Evolutionary conservation across 768 basidiomycete species (phyloP).

Genomic region (Suillus sp.): DNA sequence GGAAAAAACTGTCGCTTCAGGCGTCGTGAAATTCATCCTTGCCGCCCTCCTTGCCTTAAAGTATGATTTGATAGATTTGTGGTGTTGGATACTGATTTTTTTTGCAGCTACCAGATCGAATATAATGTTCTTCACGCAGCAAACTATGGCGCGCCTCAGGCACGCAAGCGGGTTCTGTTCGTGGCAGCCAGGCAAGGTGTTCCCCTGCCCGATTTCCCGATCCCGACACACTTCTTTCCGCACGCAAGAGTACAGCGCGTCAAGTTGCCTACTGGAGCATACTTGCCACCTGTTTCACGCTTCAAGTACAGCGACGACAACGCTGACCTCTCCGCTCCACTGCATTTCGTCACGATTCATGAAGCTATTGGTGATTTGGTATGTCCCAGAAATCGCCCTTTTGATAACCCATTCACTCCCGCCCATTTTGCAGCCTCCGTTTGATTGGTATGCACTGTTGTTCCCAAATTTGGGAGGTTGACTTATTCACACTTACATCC

Average conservation of each 20-base stretch:
- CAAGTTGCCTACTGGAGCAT: constrained; percentile 47
- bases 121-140: constrained; percentile 69
- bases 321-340: constrained; percentile 56
- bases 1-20: constrained; percentile 47
- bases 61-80: constrained; percentile 37
- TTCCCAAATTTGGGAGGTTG: constrained; percentile 2
- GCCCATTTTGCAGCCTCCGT: constrained; percentile 48
- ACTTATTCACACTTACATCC: constrained; percentile 8
- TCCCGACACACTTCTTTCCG: constrained; percentile 59
- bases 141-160: constrained; percentile 74
- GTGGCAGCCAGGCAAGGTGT: constrained; percentile 62
- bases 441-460: constrained; percentile 58
- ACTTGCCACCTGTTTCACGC: constrained; percentile 46
- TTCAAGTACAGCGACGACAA: constrained; percentile 37
- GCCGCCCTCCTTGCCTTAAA: constrained; percentile 63
- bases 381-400: constrained; percentile 28
- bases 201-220: constrained; percentile 60
- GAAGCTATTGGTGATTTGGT: constrained; percentile 75
- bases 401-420: constrained; percentile 11
- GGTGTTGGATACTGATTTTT: constrained; percentile 7
- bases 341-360: constrained; percentile 56
- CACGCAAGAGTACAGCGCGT: constrained; percentile 31
- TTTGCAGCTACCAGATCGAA: constrained; percentile 57
- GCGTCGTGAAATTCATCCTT: constrained; percentile 67
- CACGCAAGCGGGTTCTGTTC: constrained; percentile 67